These are phyloP conservation scores for Schwanniomyces pseudopolymorphus DNA, from an alignment of 805 yeast species.

Conservation along the genomic window DNA sequence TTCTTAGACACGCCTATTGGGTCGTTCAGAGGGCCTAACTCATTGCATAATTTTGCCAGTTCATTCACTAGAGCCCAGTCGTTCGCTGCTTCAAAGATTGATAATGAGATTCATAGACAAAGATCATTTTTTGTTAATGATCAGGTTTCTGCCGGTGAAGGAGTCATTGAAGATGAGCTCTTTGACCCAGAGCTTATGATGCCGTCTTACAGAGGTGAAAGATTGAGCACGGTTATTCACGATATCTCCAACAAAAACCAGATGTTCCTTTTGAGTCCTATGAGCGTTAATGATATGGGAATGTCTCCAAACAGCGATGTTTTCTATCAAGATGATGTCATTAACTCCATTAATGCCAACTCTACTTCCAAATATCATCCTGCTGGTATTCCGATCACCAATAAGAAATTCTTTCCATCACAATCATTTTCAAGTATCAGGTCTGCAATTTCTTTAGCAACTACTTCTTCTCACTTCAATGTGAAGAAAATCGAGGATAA, in stretches of 20 bases:
- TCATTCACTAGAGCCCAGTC: constrained; percentile 80
- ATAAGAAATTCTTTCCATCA: constrained; percentile 32
- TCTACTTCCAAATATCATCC: constrained; percentile 22
- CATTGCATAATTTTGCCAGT: constrained; percentile 75
- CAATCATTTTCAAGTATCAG: constrained; percentile 46
- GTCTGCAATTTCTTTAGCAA: constrained; percentile 30
- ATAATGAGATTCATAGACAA: constrained; percentile 54
- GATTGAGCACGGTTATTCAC: constrained; percentile 56
- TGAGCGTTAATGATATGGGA: constrained; percentile 9
- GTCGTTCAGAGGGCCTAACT: constrained; percentile 64
- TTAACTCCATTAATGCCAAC: constrained; percentile 21
- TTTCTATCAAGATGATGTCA: constrained; percentile 39
- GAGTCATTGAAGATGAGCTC: constrained; percentile 49
- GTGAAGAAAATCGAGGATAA: constrained; percentile 65
- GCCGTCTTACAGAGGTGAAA: constrained; percentile 63
- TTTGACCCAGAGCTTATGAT: constrained; percentile 69
- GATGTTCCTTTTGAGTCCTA: constrained; percentile 10
- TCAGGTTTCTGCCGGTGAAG: constrained; percentile 32
- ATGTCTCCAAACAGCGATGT: constrained; percentile 28
- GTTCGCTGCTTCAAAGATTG: constrained; percentile 47
- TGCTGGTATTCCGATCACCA: constrained; percentile 20
- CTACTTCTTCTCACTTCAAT: constrained; percentile 51
- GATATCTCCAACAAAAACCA: constrained; percentile 30
- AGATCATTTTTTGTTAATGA: constrained; percentile 55
- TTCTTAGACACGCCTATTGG: constrained; percentile 43